These are phyloP conservation scores for Elaeagnus macrophylla DNA, from an alignment of 306 rosid species.

Conservation along the genomic window DNA sequence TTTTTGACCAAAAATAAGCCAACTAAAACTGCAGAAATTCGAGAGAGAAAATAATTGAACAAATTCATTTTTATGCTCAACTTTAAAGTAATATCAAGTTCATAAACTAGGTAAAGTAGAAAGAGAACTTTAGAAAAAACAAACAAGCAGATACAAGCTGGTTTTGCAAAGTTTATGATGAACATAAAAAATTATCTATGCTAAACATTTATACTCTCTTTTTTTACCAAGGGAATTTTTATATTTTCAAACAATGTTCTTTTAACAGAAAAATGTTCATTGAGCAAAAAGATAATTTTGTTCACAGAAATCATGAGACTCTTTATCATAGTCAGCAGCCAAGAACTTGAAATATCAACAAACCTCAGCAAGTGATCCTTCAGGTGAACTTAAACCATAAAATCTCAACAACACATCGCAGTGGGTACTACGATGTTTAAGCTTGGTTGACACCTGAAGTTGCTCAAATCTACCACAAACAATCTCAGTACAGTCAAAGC, in stretches of 20 bases:
- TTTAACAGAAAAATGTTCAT: too few species aligned
- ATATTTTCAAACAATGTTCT: too few species aligned
- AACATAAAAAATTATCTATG: not conserved
- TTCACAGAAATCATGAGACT: too few species aligned
- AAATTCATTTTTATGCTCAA: too few species aligned
- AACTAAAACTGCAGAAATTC: conserved; percentile 10
- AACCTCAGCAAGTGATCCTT: conserved; percentile 98
- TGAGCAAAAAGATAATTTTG: too few species aligned
- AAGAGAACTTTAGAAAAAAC: too few species aligned
- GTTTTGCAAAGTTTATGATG: not conserved
- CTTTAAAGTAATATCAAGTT: not conserved
- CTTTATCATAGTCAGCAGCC: conserved; percentile 6
- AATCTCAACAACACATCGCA: conserved; percentile 72
- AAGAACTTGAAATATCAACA: conserved; percentile 20
- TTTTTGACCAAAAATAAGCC: conserved; percentile 10
- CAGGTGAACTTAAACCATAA: conserved; percentile 87
- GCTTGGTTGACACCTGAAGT: conserved; percentile 80
- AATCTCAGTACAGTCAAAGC: conserved; percentile 65
- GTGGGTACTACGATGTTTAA: conserved; percentile 70
- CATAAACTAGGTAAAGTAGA: not conserved
- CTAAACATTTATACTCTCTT: too few species aligned
- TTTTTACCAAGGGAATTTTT: too few species aligned
- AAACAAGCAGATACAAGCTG: not conserved
- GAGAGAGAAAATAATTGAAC: not conserved
- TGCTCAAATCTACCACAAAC: conserved; percentile 84